Conservation (phyloP, 306 rosid species). For the Cucurbita maxima region DNA sequence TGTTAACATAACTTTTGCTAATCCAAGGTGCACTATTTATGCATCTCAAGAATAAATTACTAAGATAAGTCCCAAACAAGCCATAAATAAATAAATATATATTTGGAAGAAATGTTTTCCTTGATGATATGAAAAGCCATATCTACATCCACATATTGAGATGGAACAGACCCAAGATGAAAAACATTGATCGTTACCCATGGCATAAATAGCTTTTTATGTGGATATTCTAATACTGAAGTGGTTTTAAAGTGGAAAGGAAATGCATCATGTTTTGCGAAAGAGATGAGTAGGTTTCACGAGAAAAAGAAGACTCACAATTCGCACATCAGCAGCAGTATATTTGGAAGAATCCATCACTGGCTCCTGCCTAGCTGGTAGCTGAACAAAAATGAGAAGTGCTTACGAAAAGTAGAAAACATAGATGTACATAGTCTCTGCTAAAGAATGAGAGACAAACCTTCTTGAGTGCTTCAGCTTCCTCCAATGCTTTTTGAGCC, state of each 20-base stretch:
- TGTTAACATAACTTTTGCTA: too few species aligned
- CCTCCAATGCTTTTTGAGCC: conserved; percentile 98
- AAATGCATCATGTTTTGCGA: neutral
- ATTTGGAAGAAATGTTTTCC: too few species aligned
- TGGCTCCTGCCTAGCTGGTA: conserved; percentile 87
- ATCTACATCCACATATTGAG: neutral
- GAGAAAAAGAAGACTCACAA: conserved; percentile 45
- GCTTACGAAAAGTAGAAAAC: neutral
- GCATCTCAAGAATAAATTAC: too few species aligned
- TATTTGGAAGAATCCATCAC: conserved; percentile 73
- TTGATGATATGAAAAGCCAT: too few species aligned
- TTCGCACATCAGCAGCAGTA: conserved; percentile 93
- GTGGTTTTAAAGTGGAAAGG: neutral
- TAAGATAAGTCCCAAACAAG: too few species aligned
- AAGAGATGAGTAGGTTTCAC: neutral
- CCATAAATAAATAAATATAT: too few species aligned
- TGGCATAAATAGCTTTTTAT: neutral
- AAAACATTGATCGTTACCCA: neutral
- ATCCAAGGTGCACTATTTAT: too few species aligned
- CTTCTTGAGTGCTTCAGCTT: conserved; percentile 99
- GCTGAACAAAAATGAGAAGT: conserved; percentile 27
- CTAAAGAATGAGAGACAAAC: conserved; percentile 16
- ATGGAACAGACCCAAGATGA: neutral
- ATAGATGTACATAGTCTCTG: neutral
- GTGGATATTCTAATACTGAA: neutral